phyloP scores from a whole-genome alignment of 768 basidiomycete genomes.

The Lentinula aciculospora region DNA sequence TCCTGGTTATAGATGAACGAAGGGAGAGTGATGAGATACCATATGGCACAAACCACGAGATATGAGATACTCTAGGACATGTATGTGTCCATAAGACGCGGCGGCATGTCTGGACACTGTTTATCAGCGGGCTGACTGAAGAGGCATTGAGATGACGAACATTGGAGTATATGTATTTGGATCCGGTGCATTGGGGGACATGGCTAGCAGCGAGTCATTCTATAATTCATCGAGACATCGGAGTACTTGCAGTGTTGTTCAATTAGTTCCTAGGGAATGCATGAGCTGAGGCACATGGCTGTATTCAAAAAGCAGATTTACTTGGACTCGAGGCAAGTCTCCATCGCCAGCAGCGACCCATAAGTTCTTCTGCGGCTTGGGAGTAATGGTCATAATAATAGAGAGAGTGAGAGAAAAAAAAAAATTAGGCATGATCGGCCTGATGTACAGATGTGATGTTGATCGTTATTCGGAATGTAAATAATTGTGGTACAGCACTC shows the following conservation, averaged over 20 bases:
- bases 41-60: constrained; percentile 44
- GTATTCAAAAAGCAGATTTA: constrained; percentile 24
- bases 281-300: constrained; percentile 2
- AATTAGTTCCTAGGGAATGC: constrained; percentile 44
- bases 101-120: constrained; percentile 72
- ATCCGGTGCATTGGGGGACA: constrained; percentile 71
- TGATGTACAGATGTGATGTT: not conserved
- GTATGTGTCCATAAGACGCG: constrained; percentile 82
- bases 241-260: constrained; percentile 47
- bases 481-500: not conserved
- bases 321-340: constrained; percentile 71
- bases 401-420: not conserved
- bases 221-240: constrained; percentile 17
- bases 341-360: constrained; percentile 95
- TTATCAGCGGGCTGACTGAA: constrained; percentile 11
- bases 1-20: constrained; percentile 35
- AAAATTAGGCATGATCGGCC: not conserved
- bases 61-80: constrained; percentile 74
- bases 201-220: constrained; percentile 33
- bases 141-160: constrained; percentile 28
- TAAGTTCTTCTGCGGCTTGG: constrained; percentile 53
- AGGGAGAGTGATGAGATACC: not conserved
- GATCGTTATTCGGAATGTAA: not conserved
- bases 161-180: constrained; percentile 77
- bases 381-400: not conserved